Evolutionary conservation across 2,329 filamentous ascomycete species (phyloP).

Genomic region (Cytospora mali): DNA sequence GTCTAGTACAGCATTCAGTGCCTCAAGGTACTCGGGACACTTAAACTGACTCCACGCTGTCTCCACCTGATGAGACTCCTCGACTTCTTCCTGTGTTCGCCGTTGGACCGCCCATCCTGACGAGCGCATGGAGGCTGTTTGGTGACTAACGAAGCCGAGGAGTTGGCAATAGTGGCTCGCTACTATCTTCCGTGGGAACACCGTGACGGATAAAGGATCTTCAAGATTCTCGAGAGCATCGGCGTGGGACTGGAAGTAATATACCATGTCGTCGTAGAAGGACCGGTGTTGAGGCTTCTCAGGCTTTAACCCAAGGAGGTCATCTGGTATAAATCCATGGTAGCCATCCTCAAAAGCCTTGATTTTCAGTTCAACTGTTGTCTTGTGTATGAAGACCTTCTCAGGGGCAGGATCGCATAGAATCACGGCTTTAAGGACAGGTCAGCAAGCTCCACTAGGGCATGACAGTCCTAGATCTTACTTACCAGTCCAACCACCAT

Average conservation of each 20-base stretch:
- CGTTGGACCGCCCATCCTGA: constrained; percentile 22
- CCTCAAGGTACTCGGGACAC: constrained; percentile 24
- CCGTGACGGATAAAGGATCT: background rate
- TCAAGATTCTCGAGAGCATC: background rate
- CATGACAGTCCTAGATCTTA: accelerated
- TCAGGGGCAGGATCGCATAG: constrained; percentile 12
- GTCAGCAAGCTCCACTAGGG: background rate
- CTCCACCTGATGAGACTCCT: constrained; percentile 22
- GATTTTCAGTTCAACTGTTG: background rate
- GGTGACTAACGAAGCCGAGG: constrained; percentile 21
- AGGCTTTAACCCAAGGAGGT: background rate
- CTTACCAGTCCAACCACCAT: constrained; percentile 6
- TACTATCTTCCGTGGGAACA: constrained; percentile 14
- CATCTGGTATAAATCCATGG: constrained; percentile 21
- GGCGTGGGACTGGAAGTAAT: constrained; percentile 3
- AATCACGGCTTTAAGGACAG: constrained; percentile 8
- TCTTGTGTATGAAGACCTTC: background rate
- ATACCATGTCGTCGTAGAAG: constrained; percentile 8
- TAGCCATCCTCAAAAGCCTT: constrained; percentile 13
- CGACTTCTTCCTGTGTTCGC: constrained; percentile 8
- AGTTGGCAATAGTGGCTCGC: constrained; percentile 25
- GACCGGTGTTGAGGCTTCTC: background rate
- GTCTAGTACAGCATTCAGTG: constrained; percentile 10
- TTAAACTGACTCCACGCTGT: constrained; percentile 24
- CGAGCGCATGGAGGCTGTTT: constrained; percentile 21